phyloP scores from a whole-genome alignment of 2,329 filamentous ascomycete species.

The Verticillium isaacii region DNA sequence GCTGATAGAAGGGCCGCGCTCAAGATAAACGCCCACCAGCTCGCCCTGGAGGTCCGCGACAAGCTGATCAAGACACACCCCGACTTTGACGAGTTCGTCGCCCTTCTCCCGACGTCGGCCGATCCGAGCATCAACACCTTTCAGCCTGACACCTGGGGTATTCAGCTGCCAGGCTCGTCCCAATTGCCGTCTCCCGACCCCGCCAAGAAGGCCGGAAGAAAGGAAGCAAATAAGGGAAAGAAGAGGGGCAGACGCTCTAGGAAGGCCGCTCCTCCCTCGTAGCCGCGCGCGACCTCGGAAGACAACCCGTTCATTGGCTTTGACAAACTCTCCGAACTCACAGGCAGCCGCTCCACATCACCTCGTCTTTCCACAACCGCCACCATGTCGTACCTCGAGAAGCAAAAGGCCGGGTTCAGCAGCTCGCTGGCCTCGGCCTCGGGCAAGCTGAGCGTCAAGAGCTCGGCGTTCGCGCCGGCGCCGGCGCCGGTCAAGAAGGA shows the following conservation, averaged over 20 bases:
- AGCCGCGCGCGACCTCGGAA: neutral
- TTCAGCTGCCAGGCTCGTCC: no score
- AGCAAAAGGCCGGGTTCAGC: slow-evolving; percentile 59
- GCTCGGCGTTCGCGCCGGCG: slow-evolving; percentile 49
- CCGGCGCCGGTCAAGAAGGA: slow-evolving; percentile 51
- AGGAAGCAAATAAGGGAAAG: no score
- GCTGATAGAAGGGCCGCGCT: neutral
- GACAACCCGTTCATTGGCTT: no score
- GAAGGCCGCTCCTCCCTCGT: neutral
- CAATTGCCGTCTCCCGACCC: no score
- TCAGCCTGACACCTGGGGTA: no score
- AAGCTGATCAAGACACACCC: neutral
- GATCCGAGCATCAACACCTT: no score
- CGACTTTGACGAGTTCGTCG: no score
- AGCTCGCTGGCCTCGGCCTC: slow-evolving; percentile 60
- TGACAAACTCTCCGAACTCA: no score
- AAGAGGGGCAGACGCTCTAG: no score
- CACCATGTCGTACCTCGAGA: slow-evolving; percentile 61
- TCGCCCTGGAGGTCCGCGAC: neutral
- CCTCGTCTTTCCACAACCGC: neutral
- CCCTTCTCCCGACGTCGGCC: no score
- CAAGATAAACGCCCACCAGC: neutral
- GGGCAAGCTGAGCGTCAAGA: slow-evolving; percentile 52
- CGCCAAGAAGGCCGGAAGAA: no score
- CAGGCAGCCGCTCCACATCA: neutral